Base-by-base conservation (phyloP, 257 asterid species). In the Solanum pinnatisectum region DNA sequence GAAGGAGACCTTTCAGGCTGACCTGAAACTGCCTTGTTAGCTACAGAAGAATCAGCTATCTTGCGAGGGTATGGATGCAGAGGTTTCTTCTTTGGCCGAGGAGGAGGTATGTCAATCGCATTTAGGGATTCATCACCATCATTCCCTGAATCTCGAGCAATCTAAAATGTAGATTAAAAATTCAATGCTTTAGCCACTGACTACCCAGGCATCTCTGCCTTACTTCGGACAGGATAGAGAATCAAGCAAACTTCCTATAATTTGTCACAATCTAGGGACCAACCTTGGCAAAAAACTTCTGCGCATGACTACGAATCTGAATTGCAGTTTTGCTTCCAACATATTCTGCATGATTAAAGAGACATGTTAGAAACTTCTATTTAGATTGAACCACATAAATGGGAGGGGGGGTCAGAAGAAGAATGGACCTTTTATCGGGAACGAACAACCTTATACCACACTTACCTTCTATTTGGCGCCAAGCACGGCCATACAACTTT, bases 291-390 rank as follows among this genome's bases (percentile, higher is more conserved):
- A 95, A 95, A 90, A 93, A 95, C 88, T 96, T 95, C 88, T 96
- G 99, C 23, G 99, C 99, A 59, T 95, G 98, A 74, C 99, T 96
- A 56, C 98, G 94, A 88, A 96, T 95, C 93, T 96, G 99, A 89
- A 95, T 92, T 49, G 98, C 96, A 15, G 98, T 95, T 89, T 95
- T 96, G 76, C 95, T 95, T 74, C 95, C 95, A 72, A 96, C 97
- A 56, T 95, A 96, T 82, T 93, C 99, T 95, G 95, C 87, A 87
- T 15, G 35, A 74, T 67, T 86, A 30, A 39, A 72, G 88, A 73
- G 46, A 73, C 52, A 67, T 46, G 49, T 72, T 39, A 88, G 87
- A 79, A 73, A 78, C 65, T 25, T 89, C 35, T 30, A 86, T 32
- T 13, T 4, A 76, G 44, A 76, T 49, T 85, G 44, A 63, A 72